phyloP scores from a whole-genome alignment of 352 stramenopile species.

The Globisporangium solare region DNA sequence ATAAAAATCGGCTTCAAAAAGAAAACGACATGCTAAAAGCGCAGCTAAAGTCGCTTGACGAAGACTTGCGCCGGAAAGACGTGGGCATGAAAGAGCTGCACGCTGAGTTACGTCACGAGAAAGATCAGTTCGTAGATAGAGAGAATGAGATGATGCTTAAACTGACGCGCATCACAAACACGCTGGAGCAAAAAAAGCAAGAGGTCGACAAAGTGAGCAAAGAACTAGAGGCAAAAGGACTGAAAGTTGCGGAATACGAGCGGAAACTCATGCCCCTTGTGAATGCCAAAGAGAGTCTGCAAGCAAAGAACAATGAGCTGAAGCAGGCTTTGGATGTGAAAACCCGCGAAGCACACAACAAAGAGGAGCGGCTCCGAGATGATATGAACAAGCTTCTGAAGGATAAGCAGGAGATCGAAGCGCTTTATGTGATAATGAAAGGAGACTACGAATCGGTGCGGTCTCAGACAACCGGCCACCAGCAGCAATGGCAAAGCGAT shows the following conservation, averaged over 20 bases:
- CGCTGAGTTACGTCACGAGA: conserved; percentile 20
- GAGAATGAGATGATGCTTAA: conserved; percentile 31
- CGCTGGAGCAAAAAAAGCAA: conserved; percentile 55
- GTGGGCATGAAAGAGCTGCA: conserved; percentile 33
- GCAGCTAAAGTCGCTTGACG: conserved; percentile 37
- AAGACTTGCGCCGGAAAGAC: conserved; percentile 42
- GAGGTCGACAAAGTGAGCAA: conserved; percentile 51
- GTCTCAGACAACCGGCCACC: conserved; percentile 29
- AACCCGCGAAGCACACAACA: conserved; percentile 37
- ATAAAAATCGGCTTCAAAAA: conserved; percentile 47
- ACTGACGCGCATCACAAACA: conserved; percentile 19
- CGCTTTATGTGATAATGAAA: conserved; percentile 33
- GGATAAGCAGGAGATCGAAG: conserved; percentile 60
- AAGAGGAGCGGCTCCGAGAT: conserved; percentile 45
- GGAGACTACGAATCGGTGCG: conserved; percentile 46
- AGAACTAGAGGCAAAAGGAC: conserved; percentile 40
- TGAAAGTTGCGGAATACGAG: conserved; percentile 49
- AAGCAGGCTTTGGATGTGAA: conserved; percentile 55
- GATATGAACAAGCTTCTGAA: conserved; percentile 38
- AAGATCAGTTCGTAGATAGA: conserved; percentile 21
- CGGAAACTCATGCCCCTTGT: conserved; percentile 48
- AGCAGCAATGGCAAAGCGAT: conserved; percentile 46
- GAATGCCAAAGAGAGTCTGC: conserved; percentile 47
- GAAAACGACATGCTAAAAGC: conserved; percentile 35
- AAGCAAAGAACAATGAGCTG: conserved; percentile 46